Base-by-base conservation (phyloP, 1,284 basidiomycete genomes). In the Ceratobasidium theobromae region DNA sequence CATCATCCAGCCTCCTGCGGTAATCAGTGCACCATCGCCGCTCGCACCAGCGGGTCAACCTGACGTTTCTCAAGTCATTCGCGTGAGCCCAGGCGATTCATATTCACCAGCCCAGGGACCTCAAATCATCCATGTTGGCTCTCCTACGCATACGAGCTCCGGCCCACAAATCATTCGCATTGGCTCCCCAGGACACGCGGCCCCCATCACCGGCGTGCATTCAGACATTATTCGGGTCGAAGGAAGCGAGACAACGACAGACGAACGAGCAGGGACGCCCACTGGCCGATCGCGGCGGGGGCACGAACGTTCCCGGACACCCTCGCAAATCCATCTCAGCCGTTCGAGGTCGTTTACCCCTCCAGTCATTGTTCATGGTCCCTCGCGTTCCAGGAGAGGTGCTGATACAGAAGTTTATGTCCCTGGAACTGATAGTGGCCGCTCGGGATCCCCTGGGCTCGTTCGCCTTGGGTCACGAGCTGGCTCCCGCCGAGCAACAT, bases 151-250 rank as follows among this genome's bases (percentile, higher is more conserved):
- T 16, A 27, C 58, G 30, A 51, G 58, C 33, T 18, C 27, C 21
- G 60, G 48, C 6, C 60, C 60, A 30, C 33, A 53, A 25, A 64
- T 64, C 38, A 64, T 64, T 52, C 49, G 33, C 16, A 41, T 64
- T 12, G 60, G 60, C 9, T 64, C 60, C 9, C 48, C 60, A 16
- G 58, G 58, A 25, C 48, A 52, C 27, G 43, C 60, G 14, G 60
- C 40, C n/a, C 49, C 60, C 11, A 53, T 53, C 30, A 4, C 46
- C 3, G 49, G 49, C 4, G 41, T n/a, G 28, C 45, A 30, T 32
- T 41, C 30, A 16, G 51, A 35, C 9, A 27, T n/a, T 28, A 53
- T 65, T n/a, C 33, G 53, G 1, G 62, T 53, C 21, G 62, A 65
- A 32, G 14, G 35, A n/a, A 65, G 62, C 40, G 25, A 4, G 9